phyloP scores from a whole-genome alignment of 2,329 filamentous ascomycete species.

The Sporothrix dimorphospora region DNA sequence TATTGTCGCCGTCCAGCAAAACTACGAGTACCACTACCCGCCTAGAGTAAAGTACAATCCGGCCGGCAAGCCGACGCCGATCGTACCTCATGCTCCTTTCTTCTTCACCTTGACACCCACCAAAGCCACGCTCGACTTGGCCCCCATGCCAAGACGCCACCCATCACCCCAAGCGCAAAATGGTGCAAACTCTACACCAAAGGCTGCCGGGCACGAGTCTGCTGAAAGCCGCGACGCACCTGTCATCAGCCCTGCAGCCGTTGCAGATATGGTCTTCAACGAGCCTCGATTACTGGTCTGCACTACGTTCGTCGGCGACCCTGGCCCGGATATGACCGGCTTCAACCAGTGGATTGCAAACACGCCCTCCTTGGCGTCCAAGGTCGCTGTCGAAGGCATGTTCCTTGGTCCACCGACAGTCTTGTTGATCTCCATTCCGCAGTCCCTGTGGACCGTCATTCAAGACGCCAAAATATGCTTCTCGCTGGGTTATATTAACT shows the following conservation, averaged over 20 bases:
- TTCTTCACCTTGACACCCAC: slow-evolving; percentile 60
- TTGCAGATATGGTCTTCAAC: slow-evolving; percentile 62
- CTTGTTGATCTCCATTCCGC: slow-evolving; percentile 67
- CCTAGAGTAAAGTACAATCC: slow-evolving; percentile 49
- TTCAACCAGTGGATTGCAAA: slow-evolving; percentile 69
- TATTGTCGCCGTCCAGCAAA: slow-evolving; percentile 50
- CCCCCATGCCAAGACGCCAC: slow-evolving; percentile 47
- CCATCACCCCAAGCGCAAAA: slow-evolving; percentile 38
- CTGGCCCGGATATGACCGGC: slow-evolving; percentile 66
- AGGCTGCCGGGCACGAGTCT: slow-evolving; percentile 32
- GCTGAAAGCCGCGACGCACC: slow-evolving; percentile 44
- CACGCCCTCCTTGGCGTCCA: slow-evolving; percentile 58
- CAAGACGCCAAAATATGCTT: slow-evolving; percentile 69
- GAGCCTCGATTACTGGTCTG: slow-evolving; percentile 67
- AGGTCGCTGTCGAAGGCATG: slow-evolving; percentile 68
- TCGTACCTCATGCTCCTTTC: slow-evolving; percentile 49
- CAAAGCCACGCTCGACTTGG: slow-evolving; percentile 58
- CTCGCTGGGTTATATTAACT: slow-evolving; percentile 67
- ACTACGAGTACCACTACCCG: slow-evolving; percentile 48
- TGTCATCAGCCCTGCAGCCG: slow-evolving; percentile 52
- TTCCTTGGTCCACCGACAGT: slow-evolving; percentile 69
- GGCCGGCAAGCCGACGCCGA: slow-evolving; percentile 42
- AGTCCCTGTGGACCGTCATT: slow-evolving; percentile 65
- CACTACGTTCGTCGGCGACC: slow-evolving; percentile 68
- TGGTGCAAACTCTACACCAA: slow-evolving; percentile 18